Conservation (phyloP, 495 filamentous ascomycete species). For the Aspergillus haitiensis region DNA sequence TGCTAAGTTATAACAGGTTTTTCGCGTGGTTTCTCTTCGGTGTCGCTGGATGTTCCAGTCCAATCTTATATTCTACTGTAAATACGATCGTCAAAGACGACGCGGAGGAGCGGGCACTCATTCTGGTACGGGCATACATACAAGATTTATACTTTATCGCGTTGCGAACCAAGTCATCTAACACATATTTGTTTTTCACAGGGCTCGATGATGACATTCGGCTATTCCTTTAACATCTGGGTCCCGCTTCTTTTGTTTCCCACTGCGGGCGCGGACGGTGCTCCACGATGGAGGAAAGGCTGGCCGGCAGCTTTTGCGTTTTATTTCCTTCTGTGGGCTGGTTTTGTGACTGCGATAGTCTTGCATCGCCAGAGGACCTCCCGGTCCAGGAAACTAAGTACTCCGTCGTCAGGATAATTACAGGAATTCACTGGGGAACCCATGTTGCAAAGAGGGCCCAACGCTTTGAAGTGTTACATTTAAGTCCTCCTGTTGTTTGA, state of each 20-base stretch:
- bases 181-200: slow-evolving; percentile 16
- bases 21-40: slow-evolving; percentile 50
- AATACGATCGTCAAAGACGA: slow-evolving; percentile 49
- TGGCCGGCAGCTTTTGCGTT: slow-evolving; percentile 46
- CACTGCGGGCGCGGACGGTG: slow-evolving; percentile 44
- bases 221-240: slow-evolving; percentile 52
- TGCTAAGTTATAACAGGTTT: slow-evolving; percentile 30
- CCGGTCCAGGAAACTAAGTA: no score
- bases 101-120: slow-evolving; percentile 48
- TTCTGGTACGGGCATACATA: slow-evolving; percentile 34
- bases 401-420: no score
- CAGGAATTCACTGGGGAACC: no score
- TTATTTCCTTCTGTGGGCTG: slow-evolving; percentile 43
- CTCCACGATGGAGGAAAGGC: slow-evolving; percentile 45
- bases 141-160: neutral
- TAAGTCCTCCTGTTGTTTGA: no score
- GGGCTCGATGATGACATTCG: slow-evolving; percentile 53
- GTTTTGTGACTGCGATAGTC: slow-evolving; percentile 39
- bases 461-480: no score
- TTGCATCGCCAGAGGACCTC: slow-evolving; percentile 18
- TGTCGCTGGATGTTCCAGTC: slow-evolving; percentile 40
- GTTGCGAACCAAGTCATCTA: neutral
- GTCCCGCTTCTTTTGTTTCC: slow-evolving; percentile 46
- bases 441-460: no score
- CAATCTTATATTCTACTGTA: slow-evolving; percentile 48